Base-by-base conservation (phyloP, 108 stramenopile genomes). In the Seminavis robusta region DNA sequence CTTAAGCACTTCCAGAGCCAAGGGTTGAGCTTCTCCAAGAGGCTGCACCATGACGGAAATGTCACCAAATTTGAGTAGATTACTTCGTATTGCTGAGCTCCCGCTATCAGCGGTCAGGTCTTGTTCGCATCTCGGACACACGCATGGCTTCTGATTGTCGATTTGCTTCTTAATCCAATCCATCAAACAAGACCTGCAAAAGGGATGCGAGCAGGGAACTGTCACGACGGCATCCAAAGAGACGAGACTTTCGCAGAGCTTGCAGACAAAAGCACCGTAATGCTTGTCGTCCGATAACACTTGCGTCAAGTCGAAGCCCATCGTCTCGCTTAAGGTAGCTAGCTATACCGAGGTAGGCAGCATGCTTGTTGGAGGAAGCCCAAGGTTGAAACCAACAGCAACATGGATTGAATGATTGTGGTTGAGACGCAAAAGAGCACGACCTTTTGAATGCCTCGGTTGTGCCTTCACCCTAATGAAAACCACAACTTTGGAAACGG, bases 181-280 rank as follows among this genome's bases (percentile, higher is more conserved):
- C 21, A 65, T 34, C 41, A 73, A 24, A 30, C 77, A 79, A 23
- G 42, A 15, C 39, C 55, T 24, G 31, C 71, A 73, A 54, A 61
- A 73, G 1, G 59, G 56, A 47, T 73, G 67, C 31, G 61, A 62
- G 55, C 67, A 54, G 9, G 31, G 29, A 15, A 17, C 42, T 11
- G 68, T 73, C 7, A 79, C 63, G n/a, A 79, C 51, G 33, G 59
- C 76, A 44, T 79, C 67, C n/a, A 65, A 29, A 1, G 58, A 51
- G 5, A 27, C 47, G 4, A 79, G 34, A 17, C 34, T 51, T 15
- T 69, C 56, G 59, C 71, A 73, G 27, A 79, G 34, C 17, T 19
- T 26, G 46, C 77, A 79, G 20, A 79, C 47, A 52, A 79, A 79
- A 2, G 63, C 46, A 16, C 56, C 50, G 34, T 57, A 73, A 44